A percentile compares a stretch with the other conserved stretches of the same genome.
Conservation (phyloP, 2,329 filamentous ascomycete species). For the Gnomoniopsis sp. region DNA sequence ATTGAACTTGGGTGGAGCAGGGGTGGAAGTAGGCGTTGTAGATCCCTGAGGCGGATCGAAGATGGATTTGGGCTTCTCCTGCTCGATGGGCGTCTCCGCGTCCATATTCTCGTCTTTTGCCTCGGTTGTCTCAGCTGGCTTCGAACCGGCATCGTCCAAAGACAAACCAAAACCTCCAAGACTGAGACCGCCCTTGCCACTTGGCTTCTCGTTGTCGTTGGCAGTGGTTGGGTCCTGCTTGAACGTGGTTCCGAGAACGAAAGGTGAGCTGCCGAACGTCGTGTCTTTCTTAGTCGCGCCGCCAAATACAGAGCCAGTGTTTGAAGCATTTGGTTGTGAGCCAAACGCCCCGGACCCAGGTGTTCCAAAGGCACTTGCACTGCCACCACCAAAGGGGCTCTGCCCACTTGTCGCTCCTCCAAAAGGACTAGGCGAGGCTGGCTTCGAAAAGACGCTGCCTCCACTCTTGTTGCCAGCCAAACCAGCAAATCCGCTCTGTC, state of each 20-base stretch:
- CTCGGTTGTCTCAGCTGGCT: conserved; percentile 25
- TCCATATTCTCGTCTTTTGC: conserved; percentile 54
- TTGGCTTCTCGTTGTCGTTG: conserved; percentile 53
- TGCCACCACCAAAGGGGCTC: conserved; percentile 8
- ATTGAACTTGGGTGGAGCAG: conserved; percentile 35
- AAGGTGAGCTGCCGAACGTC: conserved; percentile 51
- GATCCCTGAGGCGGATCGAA: conserved; percentile 30
- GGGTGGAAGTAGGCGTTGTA: conserved; percentile 50
- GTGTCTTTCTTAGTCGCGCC: conserved; percentile 33
- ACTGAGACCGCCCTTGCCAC: conserved; percentile 50
- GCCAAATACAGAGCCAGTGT: conserved; percentile 35
- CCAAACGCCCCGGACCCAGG: conserved; percentile 21
- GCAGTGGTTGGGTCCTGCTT: conserved; percentile 60
- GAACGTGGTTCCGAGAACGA: conserved; percentile 67
- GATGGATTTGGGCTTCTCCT: conserved; percentile 33
- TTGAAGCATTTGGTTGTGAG: conserved; percentile 30
- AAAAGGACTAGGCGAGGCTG: conserved; percentile 31
- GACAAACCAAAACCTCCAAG: conserved; percentile 54
- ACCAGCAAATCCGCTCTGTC: conserved; percentile 52
- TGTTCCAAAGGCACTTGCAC: background rate
- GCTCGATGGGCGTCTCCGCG: conserved; percentile 32
- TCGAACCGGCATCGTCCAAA: conserved; percentile 43
- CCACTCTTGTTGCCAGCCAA: conserved; percentile 34
- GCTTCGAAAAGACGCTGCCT: conserved; percentile 40
- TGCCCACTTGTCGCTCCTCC: conserved; percentile 21